Base-by-base conservation (phyloP, 2,329 filamentous ascomycete genomes). In the Botrytis deweyae region DNA sequence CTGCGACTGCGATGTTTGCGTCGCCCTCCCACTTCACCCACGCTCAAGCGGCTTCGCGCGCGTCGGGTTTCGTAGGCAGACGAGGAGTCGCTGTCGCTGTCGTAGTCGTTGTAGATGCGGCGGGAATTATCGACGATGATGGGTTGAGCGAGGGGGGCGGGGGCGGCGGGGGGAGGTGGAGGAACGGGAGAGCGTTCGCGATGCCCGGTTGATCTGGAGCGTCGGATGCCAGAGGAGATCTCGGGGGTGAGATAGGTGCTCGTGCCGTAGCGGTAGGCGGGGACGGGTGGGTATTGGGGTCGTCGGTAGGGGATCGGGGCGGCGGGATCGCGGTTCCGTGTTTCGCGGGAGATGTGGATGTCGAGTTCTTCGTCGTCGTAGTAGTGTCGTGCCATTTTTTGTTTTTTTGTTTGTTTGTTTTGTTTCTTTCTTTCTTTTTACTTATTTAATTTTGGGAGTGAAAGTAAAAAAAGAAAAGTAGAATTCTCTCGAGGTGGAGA, bases 321-420 rank as follows among this genome's bases (percentile, higher is more conserved):
- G 84, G 73, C 83, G 81, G 44, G 76, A 73, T 65, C 70, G 22
- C 77, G 75, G 55, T 83, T 84, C 14, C 65, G 65, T 38, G 65
- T 68, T 55, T 68, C 65, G 73, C 79, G 82, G 70, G 83, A 83
- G 40, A 74, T 72, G 63, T 82, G 86, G 76, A 89, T 84, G 77
- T 89, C 85, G 69, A 88, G 78, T 65, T 90, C 88, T 44, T 88
- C 87, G 49, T 89, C 87, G 76, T 87, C 85, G 72, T 85, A 84
- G 72, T 85, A 84, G 78, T 58, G 46, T 14, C 65, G 38, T 40
- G 65, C 65, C 65, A 68, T 68, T 55, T 85, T 85, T 76, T 62
- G 79, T 83, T 76, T 76, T 76, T 44, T 77, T 78, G 8, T 38
- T 25, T 55, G 6, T 55, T 52, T 14, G 76, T 44, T 77, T 25